phyloP scores from a whole-genome alignment of 2,329 filamentous ascomycete genomes.

The Epichloe coenophiala region DNA sequence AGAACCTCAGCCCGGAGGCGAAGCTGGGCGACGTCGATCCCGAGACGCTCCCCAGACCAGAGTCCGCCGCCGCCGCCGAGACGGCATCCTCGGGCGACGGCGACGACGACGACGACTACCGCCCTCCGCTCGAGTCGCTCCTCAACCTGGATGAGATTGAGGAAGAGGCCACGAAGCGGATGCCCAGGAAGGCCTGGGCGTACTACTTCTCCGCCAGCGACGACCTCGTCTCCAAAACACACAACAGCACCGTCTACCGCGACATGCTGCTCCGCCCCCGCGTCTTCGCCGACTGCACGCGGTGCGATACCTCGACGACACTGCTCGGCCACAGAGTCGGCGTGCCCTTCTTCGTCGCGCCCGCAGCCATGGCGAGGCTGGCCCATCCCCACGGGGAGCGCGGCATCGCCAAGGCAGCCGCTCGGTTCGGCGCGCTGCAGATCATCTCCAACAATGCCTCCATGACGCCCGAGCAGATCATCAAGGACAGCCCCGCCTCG shows the following conservation, averaged over 20 bases:
- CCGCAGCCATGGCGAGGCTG: constrained; percentile 81
- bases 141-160: constrained; percentile 89
- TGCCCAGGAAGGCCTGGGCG: constrained; percentile 77
- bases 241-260: constrained; percentile 70
- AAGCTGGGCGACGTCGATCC: constrained; percentile 65
- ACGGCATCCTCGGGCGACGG: constrained; percentile 12
- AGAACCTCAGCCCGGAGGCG: constrained; percentile 62
- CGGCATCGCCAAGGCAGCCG: constrained; percentile 70
- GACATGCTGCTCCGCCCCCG: constrained; percentile 76
- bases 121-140: constrained; percentile 50
- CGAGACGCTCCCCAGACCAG: constrained; percentile 40
- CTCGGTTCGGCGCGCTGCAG: constrained; percentile 66
- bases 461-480: constrained; percentile 84
- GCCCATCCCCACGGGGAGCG: constrained; percentile 75
- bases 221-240: constrained; percentile 63
- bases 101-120: constrained; percentile 22
- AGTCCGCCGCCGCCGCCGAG: constrained; percentile 19
- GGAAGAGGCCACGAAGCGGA: constrained; percentile 61
- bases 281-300: constrained; percentile 75
- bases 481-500: constrained; percentile 52
- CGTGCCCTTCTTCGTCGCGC: constrained; percentile 70
- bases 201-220: constrained; percentile 90
- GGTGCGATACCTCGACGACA: constrained; percentile 64
- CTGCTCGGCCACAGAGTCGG: constrained; percentile 61
- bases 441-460: constrained; percentile 85